Base-by-base conservation (phyloP, 306 rosid genomes). In the Quillaja saponaria region DNA sequence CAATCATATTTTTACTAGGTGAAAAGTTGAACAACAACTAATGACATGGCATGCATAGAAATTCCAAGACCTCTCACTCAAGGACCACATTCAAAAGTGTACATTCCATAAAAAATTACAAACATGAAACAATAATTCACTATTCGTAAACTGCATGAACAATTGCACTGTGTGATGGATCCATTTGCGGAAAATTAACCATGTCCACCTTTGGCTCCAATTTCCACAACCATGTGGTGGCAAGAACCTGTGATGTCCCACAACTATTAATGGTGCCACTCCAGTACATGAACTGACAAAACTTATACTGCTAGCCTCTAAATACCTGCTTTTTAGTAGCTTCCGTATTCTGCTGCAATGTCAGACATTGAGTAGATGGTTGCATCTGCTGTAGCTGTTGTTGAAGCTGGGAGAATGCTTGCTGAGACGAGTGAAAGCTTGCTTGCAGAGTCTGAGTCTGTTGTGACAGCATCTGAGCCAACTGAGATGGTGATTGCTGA, bases 341-440 rank as follows among this genome's bases (percentile, higher is more conserved):
- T 77, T 73, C 90, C 55, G 81, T 46, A 78, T 42, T 78, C 67
- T 80, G 95, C 78, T 80, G 96, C 77, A 76, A 49, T 18, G 83
- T 7, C 38, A 66, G 52, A 73, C 79, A 80, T 61, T 88, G 95
- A 73, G 81, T 84, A 37, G 95, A 55, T 35, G 98, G 98, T 25
- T 92, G 98, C 81, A 86, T 84, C 77, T 67, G 74, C 76, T 88
- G 96, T 72, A 91, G 16, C 65, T 91, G 92, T 72, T 88, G 96
- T 57, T 92, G 98, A 70, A 92, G 80, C 87, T 86, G 95, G 55
- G 96, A 86, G 75, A 91, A 88, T 34, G 95, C 96, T 74, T 91
- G 95, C 82, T 79, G 96, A 58, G 98, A 91, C 10, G 98, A 86
- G 81, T 91, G 85, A 75, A 86, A 88, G 80, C 94, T 92, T 39